Base-by-base conservation (phyloP, 352 stramenopile species). In the Phytopythium kandeliae region DNA sequence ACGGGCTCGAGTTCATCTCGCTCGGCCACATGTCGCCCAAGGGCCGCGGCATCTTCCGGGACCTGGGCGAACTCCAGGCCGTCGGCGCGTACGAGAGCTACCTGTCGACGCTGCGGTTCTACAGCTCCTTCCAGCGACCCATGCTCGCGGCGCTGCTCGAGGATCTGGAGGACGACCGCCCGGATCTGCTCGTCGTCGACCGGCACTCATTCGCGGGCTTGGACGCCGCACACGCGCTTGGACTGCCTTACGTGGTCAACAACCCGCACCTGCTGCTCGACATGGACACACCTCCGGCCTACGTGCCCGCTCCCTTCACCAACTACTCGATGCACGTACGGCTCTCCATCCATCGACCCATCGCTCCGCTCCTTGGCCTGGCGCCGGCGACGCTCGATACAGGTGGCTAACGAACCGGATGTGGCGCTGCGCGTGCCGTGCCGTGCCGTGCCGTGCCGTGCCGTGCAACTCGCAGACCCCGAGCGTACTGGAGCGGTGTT, bases 171-270 rank as follows among this genome's bases (percentile, higher is more conserved):
- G 71, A 82, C 28, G 76, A 94, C 48, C 68, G 70, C 6, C 84
- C 84, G 16, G 58, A 81, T 21, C 54, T 94, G 22, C 65, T 92
- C 6, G 61, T 96, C 4, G 62, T 90, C 21, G 84, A 96, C 45
- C 68, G 86, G 51, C 90, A 88, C 56, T 85, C 86, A 10, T 91
- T 96, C 57, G 84, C 76, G 12, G 86, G 78, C 30, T 70, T 92
- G 45, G 82, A 91, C 46, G 78, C 59, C 25, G 75, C 67, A 59
- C 68, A 92, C 47, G 63, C 61, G 24, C 59, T 91, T 25, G 48
- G 67, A 10, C 49, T 94, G n/a, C 82, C 86, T 13, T 92, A 85
- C 58, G 68, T 92, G 34, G 71, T 96, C 17, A 86, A 95, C 63
- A 80, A 80, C 52, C 78, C 84, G 34, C 86, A 81, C 47, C 54